Evolutionary conservation across 495 filamentous ascomycete species (phyloP).

Genomic region (Trichocladium uniseriatum): DNA sequence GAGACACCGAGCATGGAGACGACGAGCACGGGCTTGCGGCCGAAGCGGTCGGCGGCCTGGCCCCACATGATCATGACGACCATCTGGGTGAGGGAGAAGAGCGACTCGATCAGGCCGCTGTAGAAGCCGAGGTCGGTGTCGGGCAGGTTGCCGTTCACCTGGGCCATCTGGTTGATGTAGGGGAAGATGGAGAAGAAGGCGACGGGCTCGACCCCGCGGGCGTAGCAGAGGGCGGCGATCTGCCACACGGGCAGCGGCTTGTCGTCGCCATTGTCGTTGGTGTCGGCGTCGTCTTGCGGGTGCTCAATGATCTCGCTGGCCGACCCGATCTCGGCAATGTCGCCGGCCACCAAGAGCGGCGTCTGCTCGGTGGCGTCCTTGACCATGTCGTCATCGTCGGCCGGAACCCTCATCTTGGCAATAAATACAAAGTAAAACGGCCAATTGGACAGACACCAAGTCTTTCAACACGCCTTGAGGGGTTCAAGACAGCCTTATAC

Average conservation of each 20-base stretch:
- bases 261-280: constrained; percentile 18
- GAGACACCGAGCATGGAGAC: constrained; percentile 51
- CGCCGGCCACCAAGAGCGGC: constrained; percentile 24
- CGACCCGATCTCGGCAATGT: neutral
- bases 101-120: constrained; percentile 60
- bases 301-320: constrained; percentile 1
- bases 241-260: constrained; percentile 49
- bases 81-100: constrained; percentile 62
- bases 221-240: constrained; percentile 57
- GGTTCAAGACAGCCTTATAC: too few relatives aligned
- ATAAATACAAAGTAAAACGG: too few relatives aligned
- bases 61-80: constrained; percentile 51
- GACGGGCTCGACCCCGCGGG: constrained; percentile 60
- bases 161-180: constrained; percentile 63
- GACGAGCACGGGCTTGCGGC: constrained; percentile 59
- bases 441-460: neutral
- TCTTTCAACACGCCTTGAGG: too few relatives aligned
- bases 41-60: constrained; percentile 51
- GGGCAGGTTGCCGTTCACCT: constrained; percentile 45
- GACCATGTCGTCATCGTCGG: neutral
- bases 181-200: constrained; percentile 70
- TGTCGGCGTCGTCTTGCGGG: constrained; percentile 15
- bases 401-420: neutral
- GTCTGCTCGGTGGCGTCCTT: constrained; percentile 27
- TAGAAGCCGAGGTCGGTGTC: constrained; percentile 61